Evolutionary conservation across 148 eudicot genomes (phyloP), one percentile per base, ranked within the genome.

Genomic region (Simmondsia chinensis): DNA sequence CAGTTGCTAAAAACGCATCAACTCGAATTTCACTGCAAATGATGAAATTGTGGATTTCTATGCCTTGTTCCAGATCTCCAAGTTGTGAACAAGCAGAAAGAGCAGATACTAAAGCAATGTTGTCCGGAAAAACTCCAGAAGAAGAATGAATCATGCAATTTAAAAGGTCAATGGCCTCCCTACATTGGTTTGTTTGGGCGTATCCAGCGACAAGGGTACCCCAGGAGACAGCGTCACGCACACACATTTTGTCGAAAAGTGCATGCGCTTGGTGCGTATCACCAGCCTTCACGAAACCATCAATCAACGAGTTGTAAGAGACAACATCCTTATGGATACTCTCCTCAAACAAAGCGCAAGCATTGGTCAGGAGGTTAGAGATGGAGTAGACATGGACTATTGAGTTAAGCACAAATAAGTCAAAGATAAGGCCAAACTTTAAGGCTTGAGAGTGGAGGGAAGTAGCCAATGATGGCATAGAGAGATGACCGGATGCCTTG

Each of bases 51-150:
- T 83, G 87, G 23, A 83, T 55, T 11, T 8, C 8, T 40, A 43
- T 57, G 20, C 87, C 94, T 57, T 73, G 77, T 43, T 76, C 94
- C 13, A 76, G 25, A 57, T 79, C 80, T 12, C 94, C 83, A 32
- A 76, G 51, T 39, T 77, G 87, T 9, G 82, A 75, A 61, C 88
- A 82, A 36, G 94, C 96, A 14, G 88, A 79, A 12, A 87, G 82
- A 50, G 45, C 82, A 8, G 94, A 71, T 33, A 82, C 96, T 48
- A 82, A 54, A 6, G 80, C 69, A 45, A 79, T 46, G 45, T 72
- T 82, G 42, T 82, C 85, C 2, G 81, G 77, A 33, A 11, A 39
- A 27, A 63, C 52, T 23, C 40, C 70, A 15, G 47, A 62, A 11
- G 17, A 22, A 6, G 46, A 68, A 10, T 3, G 38, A 37, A 76